Base-by-base conservation (phyloP, 169 alveolate genomes). In the Plasmodium yoelii region DNA sequence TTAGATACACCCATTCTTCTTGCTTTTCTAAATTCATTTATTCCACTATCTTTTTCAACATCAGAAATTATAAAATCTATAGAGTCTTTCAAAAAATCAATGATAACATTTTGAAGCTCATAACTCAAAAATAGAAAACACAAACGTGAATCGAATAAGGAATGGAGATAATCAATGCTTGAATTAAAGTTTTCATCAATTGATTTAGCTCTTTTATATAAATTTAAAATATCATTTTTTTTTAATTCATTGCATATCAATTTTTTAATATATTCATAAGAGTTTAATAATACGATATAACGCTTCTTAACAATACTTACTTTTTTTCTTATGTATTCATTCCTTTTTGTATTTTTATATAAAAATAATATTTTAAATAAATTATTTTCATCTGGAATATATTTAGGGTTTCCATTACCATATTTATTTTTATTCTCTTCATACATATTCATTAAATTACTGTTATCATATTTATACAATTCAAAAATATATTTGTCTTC, bases 131-230 rank as follows among this genome's bases (percentile, higher is more conserved):
- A 42, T 59, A 82, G 42, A 68, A 82, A 51, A 28, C 64, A 82
- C 13, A 82, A 59, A 39, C 90, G 24, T 7, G 84, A 22, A 60
- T 82, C 90, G 68, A 82, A 82, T 26, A 82, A 71, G 61, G 72
- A 67, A 55, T 82, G 73, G n/a, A 82, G 72, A 13, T 65, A 82
- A 67, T 82, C 90, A 55, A 82, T 67, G 46, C 44, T 67, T 18
- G 15, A 28, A 59, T 19, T 82, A 47, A 82, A 82, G 68, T 82
- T 82, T 42, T 82, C 71, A 46, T 82, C 90, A 13, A 26, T 15
- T 28, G 18, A 12, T 67, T 82, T 82, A 26, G 90, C 90, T 70
- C 26, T 82, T 42, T 56, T 34, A 60, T 65, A 82, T 56, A 82
- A 82, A 53, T 46, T 28, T 42, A 67, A 44, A 18, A 82, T 82